Conservation (phyloP, 148 eudicot genomes). For the Camellia lanceoleosa region DNA sequence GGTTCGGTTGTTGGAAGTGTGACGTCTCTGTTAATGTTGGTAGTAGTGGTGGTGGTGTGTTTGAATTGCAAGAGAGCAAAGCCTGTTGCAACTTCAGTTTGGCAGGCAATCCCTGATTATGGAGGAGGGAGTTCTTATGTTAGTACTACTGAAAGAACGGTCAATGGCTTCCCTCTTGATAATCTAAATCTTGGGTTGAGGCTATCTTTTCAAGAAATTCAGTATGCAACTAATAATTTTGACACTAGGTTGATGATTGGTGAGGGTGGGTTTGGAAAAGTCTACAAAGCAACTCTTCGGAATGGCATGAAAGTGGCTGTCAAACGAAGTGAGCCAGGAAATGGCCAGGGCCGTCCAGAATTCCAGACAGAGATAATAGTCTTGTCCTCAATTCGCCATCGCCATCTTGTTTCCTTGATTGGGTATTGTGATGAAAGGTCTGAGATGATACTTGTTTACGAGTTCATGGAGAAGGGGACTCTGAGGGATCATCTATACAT, state of each 20-base stretch:
- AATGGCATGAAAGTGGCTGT: conserved; percentile 47
- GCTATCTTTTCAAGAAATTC: conserved; percentile 35
- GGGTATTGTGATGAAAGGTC: conserved; percentile 49
- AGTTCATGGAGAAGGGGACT: conserved; percentile 61
- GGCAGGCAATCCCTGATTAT: conserved; percentile 15
- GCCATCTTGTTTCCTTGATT: conserved; percentile 50
- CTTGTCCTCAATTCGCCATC: conserved; percentile 49
- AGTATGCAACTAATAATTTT: conserved; percentile 43
- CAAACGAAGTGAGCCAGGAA: conserved; percentile 44
- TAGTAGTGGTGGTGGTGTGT: conserved; percentile 10
- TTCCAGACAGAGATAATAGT: conserved; percentile 55
- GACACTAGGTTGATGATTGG: conserved; percentile 38
- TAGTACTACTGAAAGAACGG: conserved; percentile 17
- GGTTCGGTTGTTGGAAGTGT: conserved; percentile 31
- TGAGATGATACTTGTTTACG: conserved; percentile 63
- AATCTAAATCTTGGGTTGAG: conserved; percentile 38
- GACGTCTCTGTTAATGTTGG: conserved; percentile 11
- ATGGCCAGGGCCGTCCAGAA: conserved; percentile 49
- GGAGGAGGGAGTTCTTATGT: conserved; percentile 24
- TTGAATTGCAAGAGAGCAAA: conserved; percentile 19
- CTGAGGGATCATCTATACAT: conserved; percentile 43
- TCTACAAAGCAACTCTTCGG: conserved; percentile 39
- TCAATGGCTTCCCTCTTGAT: conserved; percentile 17
- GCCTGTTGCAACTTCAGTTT: conserved; percentile 23
- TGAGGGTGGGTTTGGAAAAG: conserved; percentile 63